Evolutionary conservation across 805 yeast species (phyloP).

Genomic region (Wickerhamomyces queroliae): DNA sequence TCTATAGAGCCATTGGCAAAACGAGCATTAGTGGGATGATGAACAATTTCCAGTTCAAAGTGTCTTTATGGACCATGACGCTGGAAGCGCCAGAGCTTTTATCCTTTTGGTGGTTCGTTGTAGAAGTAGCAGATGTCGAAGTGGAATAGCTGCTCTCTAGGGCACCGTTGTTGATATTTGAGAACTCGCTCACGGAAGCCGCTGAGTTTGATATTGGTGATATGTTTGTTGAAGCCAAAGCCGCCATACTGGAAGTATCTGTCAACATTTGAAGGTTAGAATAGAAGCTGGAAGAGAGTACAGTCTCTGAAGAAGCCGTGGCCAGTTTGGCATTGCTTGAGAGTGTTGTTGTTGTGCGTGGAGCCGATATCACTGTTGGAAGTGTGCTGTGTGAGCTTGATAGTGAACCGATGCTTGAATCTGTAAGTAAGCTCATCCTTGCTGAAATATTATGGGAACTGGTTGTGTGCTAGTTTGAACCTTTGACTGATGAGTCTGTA

Average conservation of each 20-base stretch:
- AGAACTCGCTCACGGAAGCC: neutral
- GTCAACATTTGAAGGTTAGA: conserved; percentile 14
- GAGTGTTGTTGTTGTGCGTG: no score
- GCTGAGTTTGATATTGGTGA: neutral
- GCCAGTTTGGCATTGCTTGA: no score
- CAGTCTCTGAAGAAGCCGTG: conserved; percentile 1
- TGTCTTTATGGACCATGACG: neutral
- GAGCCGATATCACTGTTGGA: conserved; percentile 6
- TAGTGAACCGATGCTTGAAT: conserved; percentile 2
- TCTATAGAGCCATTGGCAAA: neutral
- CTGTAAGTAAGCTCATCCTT: conserved; percentile 2
- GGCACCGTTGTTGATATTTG: no score
- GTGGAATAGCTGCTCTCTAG: no score
- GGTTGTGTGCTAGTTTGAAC: neutral
- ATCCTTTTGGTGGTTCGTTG: neutral
- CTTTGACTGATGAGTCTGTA: neutral
- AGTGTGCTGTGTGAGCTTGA: neutral
- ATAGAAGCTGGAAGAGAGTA: conserved; percentile 11
- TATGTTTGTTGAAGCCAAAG: conserved; percentile 3
- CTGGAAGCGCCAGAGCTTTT: neutral
- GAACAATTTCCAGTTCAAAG: neutral
- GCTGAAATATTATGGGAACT: no score
- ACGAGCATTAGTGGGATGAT: neutral
- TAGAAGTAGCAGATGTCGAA: neutral
- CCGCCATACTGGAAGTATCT: conserved; percentile 11